Evolutionary conservation across 169 alveolate genomes (phyloP), one percentile per base, ranked within the genome.

Genomic region (Ichthyophthirius multifiliis): DNA sequence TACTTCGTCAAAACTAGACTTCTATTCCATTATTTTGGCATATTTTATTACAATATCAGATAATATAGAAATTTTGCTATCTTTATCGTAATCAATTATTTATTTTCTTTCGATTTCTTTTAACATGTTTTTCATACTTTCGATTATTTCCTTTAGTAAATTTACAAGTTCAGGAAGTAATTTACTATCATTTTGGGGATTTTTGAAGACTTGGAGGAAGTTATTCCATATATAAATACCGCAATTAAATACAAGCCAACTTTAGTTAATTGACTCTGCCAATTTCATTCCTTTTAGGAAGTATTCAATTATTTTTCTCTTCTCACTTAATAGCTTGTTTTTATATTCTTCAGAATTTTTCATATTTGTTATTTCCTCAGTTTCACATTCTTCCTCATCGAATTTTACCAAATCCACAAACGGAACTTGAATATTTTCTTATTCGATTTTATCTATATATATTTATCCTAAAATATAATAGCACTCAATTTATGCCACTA

Each of bases 171-270:
- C 91, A 44, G 86, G 85, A 18, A 90, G 84, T 55, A 93, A 75
- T 30, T 89, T 65, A 13, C 90, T 89, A 45, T 85, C 89, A 82
- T 87, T 90, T 23, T 76, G 85, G 34, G 92, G 89, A 30, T 75
- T 86, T 67, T 89, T 82, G 65, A 95, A 76, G 7, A 91, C 43
- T 10, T 94, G 90, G 16, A 93, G 74, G 27, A 89, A 93, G 64
- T 86, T 91, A 75, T 95, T 92, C 96, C 96, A 95, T 39, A 91
- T 83, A 45, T 85, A 74, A 62, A 95, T 93, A 5, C 94, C 95
- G 2, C 94, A 95, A 75, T 92, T 95, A 75, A 95, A 92, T 16
- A 94, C 89, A 37, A 92, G 45, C 94, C 96, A 93, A 46, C 94
- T 80, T 75, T 95, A 89, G 39, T 90, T 84, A n/a, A 92, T 80